A percentile compares a stretch with the other conserved stretches of the same genome.
phyloP scores from a whole-genome alignment of 2,329 filamentous ascomycete genomes.

The Orbilia blumenaviensis region DNA sequence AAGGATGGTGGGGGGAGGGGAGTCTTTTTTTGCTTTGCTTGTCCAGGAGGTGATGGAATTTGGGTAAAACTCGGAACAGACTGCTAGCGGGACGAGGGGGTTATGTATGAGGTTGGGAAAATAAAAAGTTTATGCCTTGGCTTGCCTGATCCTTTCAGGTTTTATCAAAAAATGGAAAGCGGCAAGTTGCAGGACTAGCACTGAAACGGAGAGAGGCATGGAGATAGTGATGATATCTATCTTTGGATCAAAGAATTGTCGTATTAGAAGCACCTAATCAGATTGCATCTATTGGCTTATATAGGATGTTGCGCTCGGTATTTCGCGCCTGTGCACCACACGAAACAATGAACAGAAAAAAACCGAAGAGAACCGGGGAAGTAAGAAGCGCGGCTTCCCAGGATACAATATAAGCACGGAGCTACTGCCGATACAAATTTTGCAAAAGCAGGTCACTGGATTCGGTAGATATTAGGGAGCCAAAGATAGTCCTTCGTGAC shows the following conservation, averaged over 20 bases:
- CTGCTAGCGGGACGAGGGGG: conserved; percentile 33
- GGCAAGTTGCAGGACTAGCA: conserved; percentile 46
- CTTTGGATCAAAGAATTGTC: conserved; percentile 28
- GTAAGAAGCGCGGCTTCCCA: neutral
- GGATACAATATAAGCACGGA: neutral
- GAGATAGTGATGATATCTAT: conserved; percentile 16
- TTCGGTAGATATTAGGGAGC: neutral
- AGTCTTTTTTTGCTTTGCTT: conserved; percentile 24
- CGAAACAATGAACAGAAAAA: conserved; percentile 3
- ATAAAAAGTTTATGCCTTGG: conserved; percentile 49
- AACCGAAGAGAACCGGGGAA: conserved; percentile 25
- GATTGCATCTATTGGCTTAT: conserved; percentile 33
- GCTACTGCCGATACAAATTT: conserved; percentile 8
- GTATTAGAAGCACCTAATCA: conserved; percentile 2
- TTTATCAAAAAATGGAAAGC: conserved; percentile 36
- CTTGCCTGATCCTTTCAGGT: conserved; percentile 45
- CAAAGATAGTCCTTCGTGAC: conserved; percentile 29
- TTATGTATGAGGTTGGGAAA: conserved; percentile 53
- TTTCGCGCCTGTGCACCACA: neutral
- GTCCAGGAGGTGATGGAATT: conserved; percentile 32
- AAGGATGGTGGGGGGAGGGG: conserved; percentile 39
- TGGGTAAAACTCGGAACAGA: conserved; percentile 41
- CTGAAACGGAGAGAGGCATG: conserved; percentile 40
- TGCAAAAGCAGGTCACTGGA: neutral
- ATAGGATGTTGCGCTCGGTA: neutral